These are phyloP conservation scores for Singerocomus rubriflavus DNA, from an alignment of 1,284 basidiomycete species.

Conservation along the genomic window DNA sequence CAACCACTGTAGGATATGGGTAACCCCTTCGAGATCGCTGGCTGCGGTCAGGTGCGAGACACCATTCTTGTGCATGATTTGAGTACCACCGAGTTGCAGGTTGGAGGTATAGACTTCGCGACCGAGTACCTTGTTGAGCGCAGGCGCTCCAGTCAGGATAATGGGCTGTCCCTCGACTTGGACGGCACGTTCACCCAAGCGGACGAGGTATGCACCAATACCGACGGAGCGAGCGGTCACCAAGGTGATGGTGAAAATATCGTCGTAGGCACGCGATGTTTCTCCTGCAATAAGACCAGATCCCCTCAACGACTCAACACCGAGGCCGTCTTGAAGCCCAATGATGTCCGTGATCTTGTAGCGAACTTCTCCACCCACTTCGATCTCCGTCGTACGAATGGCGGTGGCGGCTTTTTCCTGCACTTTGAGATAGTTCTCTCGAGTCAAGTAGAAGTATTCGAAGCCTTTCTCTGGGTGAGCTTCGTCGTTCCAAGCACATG, in stretches of 20 bases:
- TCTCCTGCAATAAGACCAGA: slow-evolving; percentile 99
- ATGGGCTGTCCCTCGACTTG: slow-evolving; percentile 99
- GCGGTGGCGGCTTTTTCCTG: slow-evolving; percentile 77
- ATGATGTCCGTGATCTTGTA: slow-evolving; percentile 97
- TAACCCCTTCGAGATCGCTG: slow-evolving; percentile 93
- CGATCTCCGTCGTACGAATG: slow-evolving; percentile 82
- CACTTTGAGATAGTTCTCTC: slow-evolving; percentile 79
- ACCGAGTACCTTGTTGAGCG: slow-evolving; percentile 98
- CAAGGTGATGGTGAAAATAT: slow-evolving; percentile 99
- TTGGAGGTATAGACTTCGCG: slow-evolving; percentile 99
- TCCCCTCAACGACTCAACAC: slow-evolving; percentile 94
- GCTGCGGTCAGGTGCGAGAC: slow-evolving; percentile 94
- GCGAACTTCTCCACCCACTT: slow-evolving; percentile 82
- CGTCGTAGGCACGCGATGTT: slow-evolving; percentile 96
- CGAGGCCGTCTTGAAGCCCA: slow-evolving; percentile 95
- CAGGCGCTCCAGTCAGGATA: slow-evolving; percentile 96
- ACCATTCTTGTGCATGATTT: slow-evolving; percentile 99
- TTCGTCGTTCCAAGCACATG: slow-evolving; percentile 86
- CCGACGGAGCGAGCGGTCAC: slow-evolving; percentile 98
- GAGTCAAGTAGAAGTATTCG: slow-evolving; percentile 94
- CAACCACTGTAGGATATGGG: slow-evolving; percentile 92
- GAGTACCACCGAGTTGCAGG: slow-evolving; percentile 96
- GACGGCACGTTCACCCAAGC: slow-evolving; percentile 95
- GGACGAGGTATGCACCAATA: slow-evolving; percentile 98
- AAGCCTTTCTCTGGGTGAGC: slow-evolving; percentile 91